Evolutionary conservation across 1,284 basidiomycete species (phyloP).

Genomic region (Tilletia walkeri): DNA sequence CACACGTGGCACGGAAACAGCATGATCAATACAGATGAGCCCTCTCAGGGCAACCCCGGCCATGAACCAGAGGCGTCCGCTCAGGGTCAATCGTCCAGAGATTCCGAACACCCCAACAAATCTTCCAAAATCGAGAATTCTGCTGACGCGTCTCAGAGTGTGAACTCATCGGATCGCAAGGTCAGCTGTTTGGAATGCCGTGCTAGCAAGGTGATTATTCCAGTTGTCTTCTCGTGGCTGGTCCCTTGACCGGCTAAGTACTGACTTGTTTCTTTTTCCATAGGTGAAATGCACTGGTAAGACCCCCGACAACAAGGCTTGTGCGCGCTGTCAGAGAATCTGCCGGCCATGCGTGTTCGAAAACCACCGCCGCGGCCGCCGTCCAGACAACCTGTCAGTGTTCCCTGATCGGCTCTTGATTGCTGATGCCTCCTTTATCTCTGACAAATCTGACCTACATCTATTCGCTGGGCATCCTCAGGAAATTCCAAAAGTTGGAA

Average conservation of each 20-base stretch:
- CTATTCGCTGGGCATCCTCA: background rate
- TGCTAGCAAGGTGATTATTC: constrained; percentile 1
- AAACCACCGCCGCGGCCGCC: constrained; percentile 1
- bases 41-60: too few species aligned
- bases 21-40: too few species aligned
- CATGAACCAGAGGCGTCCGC: too few species aligned
- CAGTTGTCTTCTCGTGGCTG: background rate
- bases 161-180: background rate
- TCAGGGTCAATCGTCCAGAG: too few species aligned
- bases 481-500: constrained; percentile 14
- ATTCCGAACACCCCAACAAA: too few species aligned
- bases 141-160: background rate
- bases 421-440: too few species aligned
- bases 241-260: too few species aligned
- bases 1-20: too few species aligned
- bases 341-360: background rate
- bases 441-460: background rate
- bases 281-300: constrained; percentile 13
- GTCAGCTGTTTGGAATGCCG: constrained; percentile 14
- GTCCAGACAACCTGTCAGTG: constrained; percentile 8
- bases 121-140: background rate
- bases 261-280: background rate
- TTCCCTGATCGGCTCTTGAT: background rate
- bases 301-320: background rate
- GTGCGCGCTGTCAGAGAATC: constrained; percentile 14